A percentile compares a stretch with the other conserved stretches of the same genome.
Conservation (phyloP, 1,139 yeast species). For the Yamadazyma sp. region DNA sequence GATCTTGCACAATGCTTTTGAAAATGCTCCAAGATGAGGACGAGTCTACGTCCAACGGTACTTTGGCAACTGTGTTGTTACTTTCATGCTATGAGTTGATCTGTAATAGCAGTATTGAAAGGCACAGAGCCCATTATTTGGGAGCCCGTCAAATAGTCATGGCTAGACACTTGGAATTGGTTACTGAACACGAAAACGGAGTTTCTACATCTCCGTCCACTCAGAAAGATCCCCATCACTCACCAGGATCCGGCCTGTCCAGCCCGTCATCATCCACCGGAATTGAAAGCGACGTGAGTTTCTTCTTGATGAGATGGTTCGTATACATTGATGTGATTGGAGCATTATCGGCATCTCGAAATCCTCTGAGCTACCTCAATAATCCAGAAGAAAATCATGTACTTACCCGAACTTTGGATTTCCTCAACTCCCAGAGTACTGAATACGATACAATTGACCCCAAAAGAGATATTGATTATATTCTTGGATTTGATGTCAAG, state of each 20-base stretch:
- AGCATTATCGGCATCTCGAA: slow-evolving; percentile 45
- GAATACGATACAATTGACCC: slow-evolving; percentile 20
- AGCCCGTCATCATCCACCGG: no score
- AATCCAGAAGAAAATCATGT: slow-evolving; percentile 14
- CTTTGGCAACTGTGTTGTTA: slow-evolving; percentile 63
- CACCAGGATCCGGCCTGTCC: no score
- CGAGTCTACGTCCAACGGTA: slow-evolving; percentile 62
- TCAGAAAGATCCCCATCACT: neutral
- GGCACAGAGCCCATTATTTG: slow-evolving; percentile 64
- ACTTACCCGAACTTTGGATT: slow-evolving; percentile 19
- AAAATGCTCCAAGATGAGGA: slow-evolving; percentile 48
- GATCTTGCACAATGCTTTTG: slow-evolving; percentile 60
- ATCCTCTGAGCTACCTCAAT: slow-evolving; percentile 26
- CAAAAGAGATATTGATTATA: slow-evolving; percentile 52
- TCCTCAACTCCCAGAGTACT: slow-evolving; percentile 13
- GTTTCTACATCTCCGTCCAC: neutral
- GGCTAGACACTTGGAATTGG: slow-evolving; percentile 39
- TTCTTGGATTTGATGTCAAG: slow-evolving; percentile 58
- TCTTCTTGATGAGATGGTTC: slow-evolving; percentile 69
- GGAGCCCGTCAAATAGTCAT: slow-evolving; percentile 71
- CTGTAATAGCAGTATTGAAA: slow-evolving; percentile 44
- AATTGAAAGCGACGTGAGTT: slow-evolving; percentile 46
- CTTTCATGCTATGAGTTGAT: slow-evolving; percentile 66
- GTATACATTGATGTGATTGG: slow-evolving; percentile 73
- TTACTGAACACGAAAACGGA: slow-evolving; percentile 2